Conservation (phyloP, 2,329 filamentous ascomycete species). For the Microsporum audouinii region DNA sequence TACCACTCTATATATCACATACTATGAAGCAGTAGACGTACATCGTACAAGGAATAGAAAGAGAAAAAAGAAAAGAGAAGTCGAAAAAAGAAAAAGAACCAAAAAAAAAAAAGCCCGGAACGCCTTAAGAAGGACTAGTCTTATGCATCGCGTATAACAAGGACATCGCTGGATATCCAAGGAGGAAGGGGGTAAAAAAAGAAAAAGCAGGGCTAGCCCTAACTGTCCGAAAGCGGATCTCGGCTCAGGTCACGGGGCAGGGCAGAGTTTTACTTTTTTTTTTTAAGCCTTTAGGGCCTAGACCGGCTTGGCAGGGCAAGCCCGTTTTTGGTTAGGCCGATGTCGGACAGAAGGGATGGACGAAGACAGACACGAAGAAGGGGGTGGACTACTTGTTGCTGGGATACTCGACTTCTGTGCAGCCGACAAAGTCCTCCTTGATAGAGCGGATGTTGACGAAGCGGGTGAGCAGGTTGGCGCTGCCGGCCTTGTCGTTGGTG, state of each 20-base stretch:
- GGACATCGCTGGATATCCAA: too few species aligned
- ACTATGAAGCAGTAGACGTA: too few species aligned
- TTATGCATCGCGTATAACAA: too few species aligned
- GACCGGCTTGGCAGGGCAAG: neutral
- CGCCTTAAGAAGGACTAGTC: neutral
- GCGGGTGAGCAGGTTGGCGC: slow-evolving; percentile 49
- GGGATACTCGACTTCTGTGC: slow-evolving; percentile 55
- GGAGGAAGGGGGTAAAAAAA: neutral
- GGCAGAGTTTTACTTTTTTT: neutral
- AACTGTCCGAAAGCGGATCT: neutral
- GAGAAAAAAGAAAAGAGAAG: neutral
- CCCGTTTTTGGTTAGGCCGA: neutral
- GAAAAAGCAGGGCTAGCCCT: neutral
- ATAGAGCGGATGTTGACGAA: slow-evolving; percentile 58
- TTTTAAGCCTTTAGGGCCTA: neutral
- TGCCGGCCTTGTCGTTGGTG: slow-evolving; percentile 64
- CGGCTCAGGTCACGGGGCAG: neutral
- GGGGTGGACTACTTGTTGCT: slow-evolving; percentile 47
- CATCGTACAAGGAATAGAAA: neutral
- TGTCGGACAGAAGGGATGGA: neutral
- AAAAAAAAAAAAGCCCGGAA: neutral
- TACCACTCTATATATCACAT: too few species aligned
- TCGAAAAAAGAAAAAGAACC: neutral
- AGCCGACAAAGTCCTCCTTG: slow-evolving; percentile 61
- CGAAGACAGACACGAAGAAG: neutral